Evolutionary conservation across 139 green algal species (phyloP), one percentile per base, ranked within the genome.

Genomic region (Chlorella sp.): DNA sequence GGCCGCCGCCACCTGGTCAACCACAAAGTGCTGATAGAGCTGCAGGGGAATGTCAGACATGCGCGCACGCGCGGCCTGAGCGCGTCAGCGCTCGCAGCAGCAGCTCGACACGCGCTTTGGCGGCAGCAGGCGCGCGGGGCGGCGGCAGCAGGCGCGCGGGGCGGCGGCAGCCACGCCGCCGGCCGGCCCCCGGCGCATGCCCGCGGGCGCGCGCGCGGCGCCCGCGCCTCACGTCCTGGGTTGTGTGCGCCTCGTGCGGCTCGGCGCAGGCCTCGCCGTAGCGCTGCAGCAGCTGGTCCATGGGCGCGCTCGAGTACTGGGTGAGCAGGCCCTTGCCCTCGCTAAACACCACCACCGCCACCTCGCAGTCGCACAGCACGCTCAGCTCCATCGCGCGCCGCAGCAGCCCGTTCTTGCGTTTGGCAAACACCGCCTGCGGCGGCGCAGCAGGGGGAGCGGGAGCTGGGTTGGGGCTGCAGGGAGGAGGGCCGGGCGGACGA

Each of bases 381-480:
- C 80, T 90, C 41, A 97, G 82, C 79, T 97, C 92, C 90, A 94
- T 95, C 1, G 91, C 92, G 40, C 92, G 91, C 50, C 88, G 88
- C 80, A 96, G 87, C 8, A 97, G 81, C 3, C 83, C 86, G 58
- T 94, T 93, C 82, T 97, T 97, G 23, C 91, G 86, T 40, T 87
- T 86, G 21, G 77, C 79, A 66, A 86, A 91, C 33, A 85, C 81
- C 8, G 80, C 81, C 81, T 88, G 79, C 40, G 1, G 8, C 19
- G 36, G 21, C 15, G 43, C 43, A 15, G 42, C 4, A 9, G 25
- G n/a, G 3, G 35, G 29, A 67, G 46, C 0, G 14, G 15, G 27
- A 56, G 36, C 12, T 15, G 14, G 36, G 51, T 36, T 38, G 2
- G 8, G 19, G 55, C 1, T 2, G 21, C 6, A 23, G n/a, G 0